Conservation (phyloP, 129 eudicot species). For the Oenanthe sinensis region DNA sequence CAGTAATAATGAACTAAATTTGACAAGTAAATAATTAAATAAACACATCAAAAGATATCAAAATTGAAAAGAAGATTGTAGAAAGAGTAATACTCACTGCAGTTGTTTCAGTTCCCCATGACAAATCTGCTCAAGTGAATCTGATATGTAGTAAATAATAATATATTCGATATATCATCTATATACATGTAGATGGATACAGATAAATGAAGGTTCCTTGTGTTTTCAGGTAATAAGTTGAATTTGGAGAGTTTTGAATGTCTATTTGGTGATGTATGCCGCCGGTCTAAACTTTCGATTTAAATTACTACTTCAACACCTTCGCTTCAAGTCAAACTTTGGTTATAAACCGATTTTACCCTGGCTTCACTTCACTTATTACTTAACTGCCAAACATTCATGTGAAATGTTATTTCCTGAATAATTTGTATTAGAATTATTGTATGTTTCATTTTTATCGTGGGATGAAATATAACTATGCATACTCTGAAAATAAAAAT, state of each 20-base stretch:
- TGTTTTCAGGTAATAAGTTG: not conserved
- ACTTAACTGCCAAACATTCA: too few relatives aligned
- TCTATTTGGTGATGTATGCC: not conserved
- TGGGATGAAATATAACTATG: too few relatives aligned
- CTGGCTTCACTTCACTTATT: not conserved
- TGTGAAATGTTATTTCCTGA: too few relatives aligned
- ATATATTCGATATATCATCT: too few relatives aligned
- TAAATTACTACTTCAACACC: not conserved
- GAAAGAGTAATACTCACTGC: not conserved
- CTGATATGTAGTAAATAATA: not conserved
- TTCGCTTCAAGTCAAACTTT: not conserved
- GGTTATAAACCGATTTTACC: not conserved
- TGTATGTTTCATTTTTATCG: too few relatives aligned
- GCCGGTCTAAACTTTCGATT: not conserved
- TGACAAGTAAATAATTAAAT: not conserved
- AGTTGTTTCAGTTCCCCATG: slow-evolving; percentile 4
- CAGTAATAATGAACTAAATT: not conserved
- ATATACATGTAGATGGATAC: too few relatives aligned
- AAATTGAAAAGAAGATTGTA: not conserved
- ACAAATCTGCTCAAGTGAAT: not conserved
- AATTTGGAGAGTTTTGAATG: not conserved
- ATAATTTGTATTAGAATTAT: too few relatives aligned
- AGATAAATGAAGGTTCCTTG: not conserved
- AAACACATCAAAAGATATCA: not conserved
- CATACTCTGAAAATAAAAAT: too few relatives aligned